Base-by-base conservation (phyloP, 1,139 yeast species). In the Pneumocystis wakefieldiae region DNA sequence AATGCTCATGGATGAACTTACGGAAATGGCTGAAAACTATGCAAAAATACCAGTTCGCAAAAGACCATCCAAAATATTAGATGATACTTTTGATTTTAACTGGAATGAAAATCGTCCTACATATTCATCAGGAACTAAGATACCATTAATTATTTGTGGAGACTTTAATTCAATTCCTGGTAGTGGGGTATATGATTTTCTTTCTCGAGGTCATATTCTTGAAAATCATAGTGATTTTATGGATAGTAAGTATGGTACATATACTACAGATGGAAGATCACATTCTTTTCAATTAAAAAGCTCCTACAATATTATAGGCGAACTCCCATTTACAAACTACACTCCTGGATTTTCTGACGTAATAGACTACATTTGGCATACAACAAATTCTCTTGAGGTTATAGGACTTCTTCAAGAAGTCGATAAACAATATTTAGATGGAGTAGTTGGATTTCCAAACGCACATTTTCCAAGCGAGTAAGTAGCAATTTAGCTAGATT, bases 391-490 rank as follows among this genome's bases (percentile, higher is more conserved):
- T 10, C 78, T 94, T 67, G 83, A 86, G 67, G 96, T 92, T 10
- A 85, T 84, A 70, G 97, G 96, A 15, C 77, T 94, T 68, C 77
- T 92, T 67, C 97, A 97, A 58, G 83, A 83, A 69, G 83, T 91
- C 59, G 97, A 91, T 73, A 81, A 80, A 63, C 86, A 85, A 7
- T 92, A 92, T 73, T 79, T 86, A 59, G 78, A 81, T 66, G 84
- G 85, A 68, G 83, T 85, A 68, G 86, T 92, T 71, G 99, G 97
- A 10, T 84, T 92, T 74, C 99, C 99, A 29, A 89, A 89, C 73
- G 90, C 91, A 24, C 87, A 90, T 73, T 86, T 87, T 76, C 97
- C 97, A 42, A 87, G 96, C 59, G 98, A 92, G 74, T 97, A 92
- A 75, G 83, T 91, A 70, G 92, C 97, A 19, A 17, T 36, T 38